phyloP scores from a whole-genome alignment of 768 basidiomycete genomes.

The Podaxis sp. region DNA sequence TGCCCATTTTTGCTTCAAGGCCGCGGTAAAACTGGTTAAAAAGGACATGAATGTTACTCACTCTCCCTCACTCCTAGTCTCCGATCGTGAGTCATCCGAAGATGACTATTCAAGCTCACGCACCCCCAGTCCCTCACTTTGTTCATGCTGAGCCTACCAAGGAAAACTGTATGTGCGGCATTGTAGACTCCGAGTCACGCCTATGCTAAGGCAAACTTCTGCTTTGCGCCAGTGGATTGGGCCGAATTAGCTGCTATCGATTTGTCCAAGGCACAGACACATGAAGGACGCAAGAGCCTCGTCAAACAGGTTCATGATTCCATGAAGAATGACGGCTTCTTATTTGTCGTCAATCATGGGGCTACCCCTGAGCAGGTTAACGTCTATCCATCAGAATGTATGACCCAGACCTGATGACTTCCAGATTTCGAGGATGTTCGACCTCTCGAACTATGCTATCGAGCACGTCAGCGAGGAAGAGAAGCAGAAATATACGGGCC shows the following conservation, averaged over 20 bases:
- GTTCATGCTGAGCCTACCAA: slow-evolving; percentile 7
- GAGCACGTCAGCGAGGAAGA: slow-evolving; percentile 35
- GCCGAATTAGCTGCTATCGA: slow-evolving; percentile 48
- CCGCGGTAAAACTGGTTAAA: not conserved
- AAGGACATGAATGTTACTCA: not conserved
- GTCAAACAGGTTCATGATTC: slow-evolving; percentile 37
- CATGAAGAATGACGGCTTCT: slow-evolving; percentile 36
- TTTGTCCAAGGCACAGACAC: slow-evolving; percentile 32
- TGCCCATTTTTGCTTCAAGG: not conserved
- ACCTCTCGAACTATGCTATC: slow-evolving; percentile 43
- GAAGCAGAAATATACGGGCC: slow-evolving; percentile 33
- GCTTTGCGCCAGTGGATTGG: slow-evolving; percentile 19
- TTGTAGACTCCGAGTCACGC: not conserved
- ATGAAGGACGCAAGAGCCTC: slow-evolving; percentile 30
- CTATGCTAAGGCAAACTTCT: not conserved
- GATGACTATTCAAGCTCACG: slow-evolving; percentile 3
- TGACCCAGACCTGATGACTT: not conserved
- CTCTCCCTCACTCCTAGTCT: not conserved
- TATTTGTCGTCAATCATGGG: slow-evolving; percentile 48
- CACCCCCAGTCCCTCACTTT: slow-evolving; percentile 6
- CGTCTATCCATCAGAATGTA: not conserved
- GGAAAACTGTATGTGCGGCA: slow-evolving; percentile 5
- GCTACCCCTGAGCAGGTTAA: slow-evolving; percentile 35
- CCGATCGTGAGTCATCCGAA: not conserved
- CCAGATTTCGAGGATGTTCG: slow-evolving; percentile 35